Conservation (phyloP, 805 yeast genomes). For the Saccharomycopsis sp. region DNA sequence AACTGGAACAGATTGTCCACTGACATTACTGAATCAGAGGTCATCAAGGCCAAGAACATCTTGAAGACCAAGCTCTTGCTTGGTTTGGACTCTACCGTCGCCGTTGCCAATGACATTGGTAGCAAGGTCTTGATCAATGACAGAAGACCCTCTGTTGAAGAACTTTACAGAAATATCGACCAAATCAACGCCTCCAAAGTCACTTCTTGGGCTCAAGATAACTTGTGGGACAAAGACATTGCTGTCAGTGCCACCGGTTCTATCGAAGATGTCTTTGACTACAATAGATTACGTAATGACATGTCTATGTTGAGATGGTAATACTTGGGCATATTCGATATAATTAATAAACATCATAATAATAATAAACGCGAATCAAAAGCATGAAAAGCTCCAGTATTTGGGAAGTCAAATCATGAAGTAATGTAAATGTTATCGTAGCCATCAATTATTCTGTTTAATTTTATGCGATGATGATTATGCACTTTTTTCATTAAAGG, state of each 20-base stretch:
- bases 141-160: slow-evolving; percentile 50
- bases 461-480: no score
- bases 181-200: slow-evolving; percentile 50
- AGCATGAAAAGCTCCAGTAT: no score
- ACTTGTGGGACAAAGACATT: slow-evolving; percentile 78
- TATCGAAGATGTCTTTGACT: slow-evolving; percentile 76
- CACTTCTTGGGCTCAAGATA: slow-evolving; percentile 63
- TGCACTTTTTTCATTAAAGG: no score
- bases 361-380: no score
- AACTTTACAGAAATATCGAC: slow-evolving; percentile 55
- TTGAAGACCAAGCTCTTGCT: slow-evolving; percentile 56
- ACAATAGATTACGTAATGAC: slow-evolving; percentile 79
- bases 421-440: no score
- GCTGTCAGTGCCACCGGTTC: slow-evolving; percentile 80
- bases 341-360: no score
- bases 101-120: slow-evolving; percentile 51
- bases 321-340: no score
- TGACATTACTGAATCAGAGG: slow-evolving; percentile 68
- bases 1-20: slow-evolving; percentile 82
- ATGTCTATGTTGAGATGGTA: slow-evolving; percentile 86
- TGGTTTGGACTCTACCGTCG: slow-evolving; percentile 38
- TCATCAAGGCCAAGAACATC: slow-evolving; percentile 66
- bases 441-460: no score
- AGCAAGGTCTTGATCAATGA: slow-evolving; percentile 50
- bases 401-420: no score